A percentile compares a stretch with the other conserved stretches of the same genome.
These are phyloP conservation scores for Colletotrichum brevisporum DNA, from an alignment of 2,329 filamentous ascomycete species.

Conservation along the genomic window DNA sequence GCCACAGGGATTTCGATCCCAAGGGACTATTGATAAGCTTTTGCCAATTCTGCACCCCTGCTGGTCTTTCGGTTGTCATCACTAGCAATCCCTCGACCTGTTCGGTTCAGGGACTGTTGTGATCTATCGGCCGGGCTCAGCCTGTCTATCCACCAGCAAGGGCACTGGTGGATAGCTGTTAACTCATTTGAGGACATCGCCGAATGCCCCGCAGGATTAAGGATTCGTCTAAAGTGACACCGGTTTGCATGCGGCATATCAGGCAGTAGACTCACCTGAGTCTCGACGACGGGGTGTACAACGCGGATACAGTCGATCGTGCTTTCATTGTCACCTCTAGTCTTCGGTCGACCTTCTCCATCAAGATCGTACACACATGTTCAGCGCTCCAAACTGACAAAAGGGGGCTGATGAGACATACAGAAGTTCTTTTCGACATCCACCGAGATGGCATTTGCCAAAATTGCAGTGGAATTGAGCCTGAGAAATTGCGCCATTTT, in stretches of 20 bases:
- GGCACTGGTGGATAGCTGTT: neutral
- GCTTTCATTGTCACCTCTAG: neutral
- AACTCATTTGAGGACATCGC: neutral
- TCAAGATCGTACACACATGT: neutral
- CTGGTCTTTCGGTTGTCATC: neutral
- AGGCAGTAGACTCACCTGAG: neutral
- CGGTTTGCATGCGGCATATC: neutral
- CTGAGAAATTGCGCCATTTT: neutral
- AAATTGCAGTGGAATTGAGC: neutral
- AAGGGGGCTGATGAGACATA: neutral
- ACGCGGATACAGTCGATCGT: neutral
- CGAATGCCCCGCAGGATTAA: too few species aligned
- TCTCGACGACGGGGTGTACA: neutral
- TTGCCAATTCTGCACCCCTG: neutral
- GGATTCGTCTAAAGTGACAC: neutral
- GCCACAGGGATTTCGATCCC: too few species aligned
- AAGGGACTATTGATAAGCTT: neutral
- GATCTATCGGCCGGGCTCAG: neutral
- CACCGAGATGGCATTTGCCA: neutral
- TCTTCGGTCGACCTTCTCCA: neutral
- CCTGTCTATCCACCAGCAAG: neutral
- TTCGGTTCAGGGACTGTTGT: neutral
- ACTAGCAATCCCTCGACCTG: neutral
- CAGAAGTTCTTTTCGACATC: neutral
- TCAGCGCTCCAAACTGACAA: neutral